These are phyloP conservation scores for Candida quercuum DNA, from an alignment of 805 yeast species.

Conservation along the genomic window DNA sequence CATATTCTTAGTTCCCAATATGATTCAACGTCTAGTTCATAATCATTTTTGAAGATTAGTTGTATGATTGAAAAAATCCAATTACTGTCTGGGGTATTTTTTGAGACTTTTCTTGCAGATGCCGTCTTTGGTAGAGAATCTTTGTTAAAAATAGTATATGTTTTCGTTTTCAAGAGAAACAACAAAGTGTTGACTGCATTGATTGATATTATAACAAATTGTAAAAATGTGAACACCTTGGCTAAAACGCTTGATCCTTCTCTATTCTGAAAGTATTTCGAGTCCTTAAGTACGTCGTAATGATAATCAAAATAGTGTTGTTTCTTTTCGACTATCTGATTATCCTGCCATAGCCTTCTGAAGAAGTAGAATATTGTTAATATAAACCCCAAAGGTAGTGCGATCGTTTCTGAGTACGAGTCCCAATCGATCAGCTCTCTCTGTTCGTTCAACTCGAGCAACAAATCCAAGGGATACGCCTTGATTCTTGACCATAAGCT, in stretches of 20 bases:
- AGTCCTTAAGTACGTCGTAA: slow-evolving; percentile 11
- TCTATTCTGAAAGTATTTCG: slow-evolving; percentile 15
- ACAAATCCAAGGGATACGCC: slow-evolving; percentile 22
- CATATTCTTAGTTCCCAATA: slow-evolving; percentile 59
- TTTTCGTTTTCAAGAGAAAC: slow-evolving; percentile 20
- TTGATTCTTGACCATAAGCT: slow-evolving; percentile 13
- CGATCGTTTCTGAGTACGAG: slow-evolving; percentile 18
- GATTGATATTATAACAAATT: slow-evolving; percentile 12
- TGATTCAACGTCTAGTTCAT: slow-evolving; percentile 18
- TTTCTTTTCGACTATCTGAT: slow-evolving; percentile 3
- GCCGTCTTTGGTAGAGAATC: slow-evolving; percentile 10
- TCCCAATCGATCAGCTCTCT: slow-evolving; percentile 26
- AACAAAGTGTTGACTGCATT: slow-evolving; percentile 16
- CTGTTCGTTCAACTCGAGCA: slow-evolving; percentile 21
- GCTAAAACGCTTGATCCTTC: slow-evolving; percentile 4
- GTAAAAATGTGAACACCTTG: slow-evolving; percentile 5
- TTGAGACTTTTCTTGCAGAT: slow-evolving; percentile 17
- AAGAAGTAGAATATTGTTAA: slow-evolving; percentile 21
- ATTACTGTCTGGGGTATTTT: slow-evolving; percentile 1
- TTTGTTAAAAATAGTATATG: slow-evolving; percentile 22
- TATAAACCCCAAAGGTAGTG: slow-evolving; percentile 20
- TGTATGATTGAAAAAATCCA: slow-evolving; percentile 1
- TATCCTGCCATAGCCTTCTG: slow-evolving; percentile 20
- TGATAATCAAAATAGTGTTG: slow-evolving; percentile 9
- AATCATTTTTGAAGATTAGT: too few relatives aligned